Evolutionary conservation across 2,329 filamentous ascomycete genomes (phyloP).

Genomic region (Scleromitrula shiraiana): DNA sequence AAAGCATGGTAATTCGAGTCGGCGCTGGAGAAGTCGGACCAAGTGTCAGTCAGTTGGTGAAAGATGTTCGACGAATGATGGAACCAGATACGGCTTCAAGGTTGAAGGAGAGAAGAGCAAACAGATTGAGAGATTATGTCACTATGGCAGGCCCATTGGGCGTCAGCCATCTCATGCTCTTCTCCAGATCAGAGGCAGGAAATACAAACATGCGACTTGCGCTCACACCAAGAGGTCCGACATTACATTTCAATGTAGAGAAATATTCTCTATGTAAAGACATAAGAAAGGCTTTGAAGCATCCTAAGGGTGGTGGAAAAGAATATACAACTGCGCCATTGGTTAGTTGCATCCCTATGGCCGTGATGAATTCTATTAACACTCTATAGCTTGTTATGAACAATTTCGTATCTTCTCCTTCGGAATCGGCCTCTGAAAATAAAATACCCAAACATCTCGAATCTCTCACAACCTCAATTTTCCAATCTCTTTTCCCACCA

Average conservation of each 20-base stretch:
- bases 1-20: slow-evolving; percentile 97
- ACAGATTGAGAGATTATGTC: slow-evolving; percentile 84
- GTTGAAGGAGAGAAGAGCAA: slow-evolving; percentile 81
- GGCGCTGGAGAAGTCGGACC: slow-evolving; percentile 89
- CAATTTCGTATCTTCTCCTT: slow-evolving; percentile 69
- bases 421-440: slow-evolving; percentile 46
- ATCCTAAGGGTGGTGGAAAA: slow-evolving; percentile 73
- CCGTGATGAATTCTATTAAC: slow-evolving; percentile 24
- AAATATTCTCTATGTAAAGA: slow-evolving; percentile 93
- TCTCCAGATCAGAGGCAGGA: slow-evolving; percentile 80
- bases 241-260: slow-evolving; percentile 87
- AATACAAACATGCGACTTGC: slow-evolving; percentile 90
- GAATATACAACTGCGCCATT: slow-evolving; percentile 81
- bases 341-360: slow-evolving; percentile 37
- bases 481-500: slow-evolving; percentile 91
- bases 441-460: slow-evolving; percentile 92
- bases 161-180: slow-evolving; percentile 85
- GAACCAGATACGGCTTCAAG: slow-evolving; percentile 87
- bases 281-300: slow-evolving; percentile 73
- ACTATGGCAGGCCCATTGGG: slow-evolving; percentile 93
- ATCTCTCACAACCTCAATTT: slow-evolving; percentile 83
- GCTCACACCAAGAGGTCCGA: slow-evolving; percentile 82
- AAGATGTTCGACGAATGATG: slow-evolving; percentile 89
- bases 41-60: slow-evolving; percentile 83
- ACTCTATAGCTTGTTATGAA: slow-evolving; percentile 80